phyloP scores from a whole-genome alignment of 164 flowering plant genomes.

The Stephania japonica region DNA sequence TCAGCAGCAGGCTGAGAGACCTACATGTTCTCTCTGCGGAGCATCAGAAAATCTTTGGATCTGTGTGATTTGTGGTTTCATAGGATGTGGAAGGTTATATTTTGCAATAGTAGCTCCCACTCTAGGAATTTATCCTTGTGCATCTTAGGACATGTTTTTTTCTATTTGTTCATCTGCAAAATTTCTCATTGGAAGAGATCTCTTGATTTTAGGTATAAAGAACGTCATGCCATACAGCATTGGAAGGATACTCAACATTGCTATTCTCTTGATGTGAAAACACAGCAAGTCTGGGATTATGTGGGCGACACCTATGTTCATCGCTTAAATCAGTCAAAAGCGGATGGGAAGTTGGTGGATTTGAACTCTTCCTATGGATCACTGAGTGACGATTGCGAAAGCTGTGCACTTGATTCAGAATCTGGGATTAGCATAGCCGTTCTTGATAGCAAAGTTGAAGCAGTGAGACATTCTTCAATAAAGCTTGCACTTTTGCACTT shows the following conservation, averaged over 20 bases:
- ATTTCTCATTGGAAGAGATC: slow-evolving; percentile 6
- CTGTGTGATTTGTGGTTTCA: slow-evolving; percentile 93
- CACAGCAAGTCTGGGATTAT: slow-evolving; percentile 96
- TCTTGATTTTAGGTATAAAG: slow-evolving; percentile 58
- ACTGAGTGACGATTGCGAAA: slow-evolving; percentile 55
- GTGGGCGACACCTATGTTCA: slow-evolving; percentile 91
- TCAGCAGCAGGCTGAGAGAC: slow-evolving; percentile 78
- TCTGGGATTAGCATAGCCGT: slow-evolving; percentile 64
- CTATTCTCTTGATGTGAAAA: slow-evolving; percentile 79
- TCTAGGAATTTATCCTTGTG: background rate
- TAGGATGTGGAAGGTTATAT: slow-evolving; percentile 38
- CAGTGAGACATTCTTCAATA: slow-evolving; percentile 30
- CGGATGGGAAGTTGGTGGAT: slow-evolving; percentile 57
- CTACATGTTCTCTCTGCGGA: slow-evolving; percentile 73
- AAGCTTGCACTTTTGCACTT: background rate
- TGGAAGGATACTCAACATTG: slow-evolving; percentile 81
- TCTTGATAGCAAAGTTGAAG: slow-evolving; percentile 74
- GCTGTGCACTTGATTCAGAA: slow-evolving; percentile 56
- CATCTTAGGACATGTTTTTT: background rate
- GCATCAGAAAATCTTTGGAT: slow-evolving; percentile 75
- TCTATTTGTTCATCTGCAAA: background rate
- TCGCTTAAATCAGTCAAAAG: slow-evolving; percentile 80
- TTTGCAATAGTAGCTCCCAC: background rate
- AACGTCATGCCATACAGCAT: slow-evolving; percentile 81
- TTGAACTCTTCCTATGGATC: slow-evolving; percentile 44